A percentile compares a stretch with the other conserved stretches of the same genome.
These are phyloP conservation scores for Steccherinum ochraceum DNA, from an alignment of 768 basidiomycete species.

Conservation along the genomic window DNA sequence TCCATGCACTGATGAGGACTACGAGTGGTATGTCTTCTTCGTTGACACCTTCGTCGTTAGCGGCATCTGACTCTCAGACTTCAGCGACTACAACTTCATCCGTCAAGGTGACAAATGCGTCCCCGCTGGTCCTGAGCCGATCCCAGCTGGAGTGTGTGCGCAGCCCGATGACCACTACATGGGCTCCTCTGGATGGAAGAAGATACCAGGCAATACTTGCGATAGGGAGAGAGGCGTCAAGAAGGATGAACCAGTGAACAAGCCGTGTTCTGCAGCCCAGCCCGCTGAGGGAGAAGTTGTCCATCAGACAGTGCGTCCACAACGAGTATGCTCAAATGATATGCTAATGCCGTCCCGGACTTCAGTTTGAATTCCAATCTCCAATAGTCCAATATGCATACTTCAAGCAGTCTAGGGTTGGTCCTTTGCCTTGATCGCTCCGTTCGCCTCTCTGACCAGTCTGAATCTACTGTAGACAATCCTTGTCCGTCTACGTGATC, in stretches of 20 bases:
- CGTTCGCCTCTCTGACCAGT: not conserved
- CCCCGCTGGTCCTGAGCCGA: constrained; percentile 81
- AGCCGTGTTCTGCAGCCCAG: constrained; percentile 77
- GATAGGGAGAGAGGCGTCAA: constrained; percentile 44
- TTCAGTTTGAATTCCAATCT: constrained; percentile 64
- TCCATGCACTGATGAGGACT: constrained; percentile 80
- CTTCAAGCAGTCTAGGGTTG: constrained; percentile 73
- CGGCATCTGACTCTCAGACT: not conserved
- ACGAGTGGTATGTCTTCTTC: constrained; percentile 85
- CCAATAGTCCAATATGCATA: constrained; percentile 74
- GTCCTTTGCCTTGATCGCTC: constrained; percentile 12
- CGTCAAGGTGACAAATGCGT: constrained; percentile 70
- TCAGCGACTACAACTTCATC: constrained; percentile 86
- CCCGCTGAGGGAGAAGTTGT: constrained; percentile 73
- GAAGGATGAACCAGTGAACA: constrained; percentile 65
- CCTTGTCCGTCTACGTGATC: constrained; percentile 71
- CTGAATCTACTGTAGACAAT: constrained; percentile 48
- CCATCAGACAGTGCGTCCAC: constrained; percentile 76
- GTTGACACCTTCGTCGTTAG: no score
- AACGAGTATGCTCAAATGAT: constrained; percentile 3
- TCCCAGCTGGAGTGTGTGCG: constrained; percentile 69
- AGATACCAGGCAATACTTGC: constrained; percentile 92
- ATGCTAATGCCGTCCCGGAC: constrained; percentile 4
- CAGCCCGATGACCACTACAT: constrained; percentile 55
- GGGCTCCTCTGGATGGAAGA: constrained; percentile 89